These are phyloP conservation scores for Sugiyamaella paludigena DNA, from an alignment of 1,139 yeast genomes.

Conservation along the genomic window DNA sequence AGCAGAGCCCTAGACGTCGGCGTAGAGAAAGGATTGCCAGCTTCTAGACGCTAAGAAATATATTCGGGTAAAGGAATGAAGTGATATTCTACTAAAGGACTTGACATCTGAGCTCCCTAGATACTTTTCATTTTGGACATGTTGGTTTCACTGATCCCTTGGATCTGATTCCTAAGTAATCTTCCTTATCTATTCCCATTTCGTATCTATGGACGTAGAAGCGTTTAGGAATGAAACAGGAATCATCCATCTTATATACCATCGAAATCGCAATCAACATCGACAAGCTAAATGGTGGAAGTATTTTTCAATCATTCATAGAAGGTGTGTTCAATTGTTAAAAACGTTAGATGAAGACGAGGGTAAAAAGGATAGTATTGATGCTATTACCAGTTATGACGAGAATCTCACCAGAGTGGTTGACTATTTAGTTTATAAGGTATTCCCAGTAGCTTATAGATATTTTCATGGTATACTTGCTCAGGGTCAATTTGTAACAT, in stretches of 20 bases:
- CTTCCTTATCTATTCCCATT: background rate
- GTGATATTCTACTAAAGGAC: too few species aligned
- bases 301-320: slow-evolving; percentile 59
- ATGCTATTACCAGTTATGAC: too few species aligned
- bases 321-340: slow-evolving; percentile 38
- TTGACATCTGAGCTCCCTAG: too few species aligned
- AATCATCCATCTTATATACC: slow-evolving; percentile 60
- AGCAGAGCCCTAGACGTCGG: too few species aligned
- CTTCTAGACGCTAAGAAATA: too few species aligned
- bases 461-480: slow-evolving; percentile 67
- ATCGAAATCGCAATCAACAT: slow-evolving; percentile 76
- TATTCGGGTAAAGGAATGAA: too few species aligned
- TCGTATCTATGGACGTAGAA: slow-evolving; percentile 8
- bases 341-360: slow-evolving; percentile 15
- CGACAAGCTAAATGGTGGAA: slow-evolving; percentile 76
- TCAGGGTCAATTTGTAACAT: slow-evolving; percentile 71
- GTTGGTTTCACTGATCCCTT: too few species aligned
- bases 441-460: slow-evolving; percentile 53
- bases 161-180: background rate
- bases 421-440: slow-evolving; percentile 41
- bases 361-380: slow-evolving; percentile 14
- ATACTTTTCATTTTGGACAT: too few species aligned
- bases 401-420: slow-evolving; percentile 31
- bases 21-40: too few species aligned
- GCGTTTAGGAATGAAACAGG: slow-evolving; percentile 47